Evolutionary conservation across 805 yeast species (phyloP), one percentile per base, ranked within the genome.

Genomic region (Ogataea thermomethanolica): DNA sequence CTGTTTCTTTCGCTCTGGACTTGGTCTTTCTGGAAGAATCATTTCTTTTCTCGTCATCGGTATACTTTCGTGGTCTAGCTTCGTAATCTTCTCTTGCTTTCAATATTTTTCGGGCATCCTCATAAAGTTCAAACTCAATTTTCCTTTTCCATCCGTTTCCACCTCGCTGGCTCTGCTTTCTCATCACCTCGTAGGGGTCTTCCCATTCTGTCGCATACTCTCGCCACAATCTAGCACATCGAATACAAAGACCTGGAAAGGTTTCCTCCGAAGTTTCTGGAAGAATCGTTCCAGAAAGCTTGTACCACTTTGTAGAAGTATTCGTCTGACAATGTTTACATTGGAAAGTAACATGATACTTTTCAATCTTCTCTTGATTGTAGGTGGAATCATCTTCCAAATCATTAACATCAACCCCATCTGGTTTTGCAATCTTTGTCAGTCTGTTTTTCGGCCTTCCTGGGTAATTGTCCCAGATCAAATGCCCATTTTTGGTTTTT

Each of bases 201-300:
- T 81, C 87, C 98, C 98, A 93, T 8, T 69, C 70, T 0, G 86
- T 80, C 0, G 89, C 96, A 60, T 91, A 91, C 28, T 95, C 67
- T 59, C 96, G 73, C 98, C 98, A 91, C 22, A 93, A 56, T 43
- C 84, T 72, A 0, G 96, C 96, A 66, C 99, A 91, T 39, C 98
- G 69, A 22, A 73, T 64, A 59, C 99, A 91, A 10, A 91, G 65
- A 0, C 89, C 96, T 11, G 69, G 61, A 2, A 78, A 64, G 1
- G 65, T 53, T 5, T 64, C 55, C 8, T 55, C 50, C 1, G 55
- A 51, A 6, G 63, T 63, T 4, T 64, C 59, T 9, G 70, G 67
- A 4, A 61, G 61, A 2, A 69, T 65, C 22, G 69, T 71, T 1
- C 91, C 93, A 1, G 93, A 82, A 1, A 81, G 74, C 37, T 84